Conservation (phyloP, 441 rosid genomes). For the Populus hybrid region DNA sequence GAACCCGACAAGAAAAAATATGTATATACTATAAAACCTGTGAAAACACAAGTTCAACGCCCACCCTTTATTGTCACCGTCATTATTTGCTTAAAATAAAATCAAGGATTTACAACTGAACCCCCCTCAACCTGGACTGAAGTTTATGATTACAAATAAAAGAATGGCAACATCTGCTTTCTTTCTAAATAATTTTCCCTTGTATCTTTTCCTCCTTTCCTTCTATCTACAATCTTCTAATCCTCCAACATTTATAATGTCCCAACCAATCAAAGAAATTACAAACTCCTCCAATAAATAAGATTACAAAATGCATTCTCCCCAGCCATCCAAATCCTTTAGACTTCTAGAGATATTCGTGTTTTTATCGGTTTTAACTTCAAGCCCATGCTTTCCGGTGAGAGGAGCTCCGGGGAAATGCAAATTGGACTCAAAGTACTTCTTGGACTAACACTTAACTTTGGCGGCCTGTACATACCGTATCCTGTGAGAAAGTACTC, state of each 20-base stretch:
- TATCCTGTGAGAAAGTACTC: conserved; percentile 86
- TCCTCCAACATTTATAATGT: background rate
- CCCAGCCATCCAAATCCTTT: conserved; percentile 10
- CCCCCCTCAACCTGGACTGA: conserved; percentile 15
- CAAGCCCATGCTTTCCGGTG: conserved; percentile 98
- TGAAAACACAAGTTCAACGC: background rate
- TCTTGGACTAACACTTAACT: conserved; percentile 73
- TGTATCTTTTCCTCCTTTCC: conserved; percentile 16
- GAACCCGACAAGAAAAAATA: background rate
- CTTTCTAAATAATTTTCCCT: conserved; percentile 25
- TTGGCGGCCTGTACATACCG: conserved; percentile 63
- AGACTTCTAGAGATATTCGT: conserved; percentile 31
- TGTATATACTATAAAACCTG: background rate
- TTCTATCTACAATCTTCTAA: conserved; percentile 40
- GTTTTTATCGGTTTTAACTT: conserved; percentile 95
- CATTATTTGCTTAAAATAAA: conserved; percentile 23
- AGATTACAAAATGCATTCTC: conserved; percentile 20
- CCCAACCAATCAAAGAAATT: conserved; percentile 20
- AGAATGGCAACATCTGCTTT: conserved; percentile 36
- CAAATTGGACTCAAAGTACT: conserved; percentile 79
- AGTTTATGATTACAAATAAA: conserved; percentile 32
- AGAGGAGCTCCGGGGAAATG: conserved; percentile 89
- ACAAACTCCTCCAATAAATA: conserved; percentile 16
- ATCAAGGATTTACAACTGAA: conserved; percentile 34
- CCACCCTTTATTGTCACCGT: conserved; percentile 7